phyloP scores from a whole-genome alignment of 2,329 filamentous ascomycete genomes.

The Grosmannia huntii region DNA sequence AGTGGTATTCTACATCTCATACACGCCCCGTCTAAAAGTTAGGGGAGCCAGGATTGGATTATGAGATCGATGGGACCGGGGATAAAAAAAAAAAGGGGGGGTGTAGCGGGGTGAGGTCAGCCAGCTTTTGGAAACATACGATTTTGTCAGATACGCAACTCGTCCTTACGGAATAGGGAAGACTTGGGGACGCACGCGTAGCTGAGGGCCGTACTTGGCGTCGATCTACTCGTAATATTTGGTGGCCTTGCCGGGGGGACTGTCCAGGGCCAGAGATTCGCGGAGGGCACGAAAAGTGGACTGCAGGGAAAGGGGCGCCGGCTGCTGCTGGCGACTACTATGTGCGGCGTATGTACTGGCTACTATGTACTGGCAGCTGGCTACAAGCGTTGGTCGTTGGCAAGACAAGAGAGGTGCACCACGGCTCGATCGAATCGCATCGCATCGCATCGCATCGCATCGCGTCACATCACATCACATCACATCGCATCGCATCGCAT shows the following conservation, averaged over 20 bases:
- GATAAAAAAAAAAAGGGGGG: not conserved
- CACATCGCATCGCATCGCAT: not conserved
- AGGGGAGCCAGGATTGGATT: too few relatives aligned
- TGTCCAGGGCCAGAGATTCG: not conserved
- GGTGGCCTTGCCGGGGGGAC: not conserved
- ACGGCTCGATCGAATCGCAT: not conserved
- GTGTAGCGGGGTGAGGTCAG: not conserved
- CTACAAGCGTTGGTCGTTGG: not conserved
- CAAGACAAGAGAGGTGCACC: not conserved
- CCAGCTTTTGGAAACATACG: conserved; percentile 5
- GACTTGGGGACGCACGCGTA: not conserved
- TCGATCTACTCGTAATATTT: not conserved
- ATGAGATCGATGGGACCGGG: too few relatives aligned
- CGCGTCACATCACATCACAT: not conserved
- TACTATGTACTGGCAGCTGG: too few relatives aligned
- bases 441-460: not conserved
- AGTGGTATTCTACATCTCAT: not conserved
- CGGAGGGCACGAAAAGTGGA: not conserved
- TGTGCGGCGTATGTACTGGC: not conserved
- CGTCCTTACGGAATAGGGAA: conserved; percentile 1
- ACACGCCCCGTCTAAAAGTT: not conserved
- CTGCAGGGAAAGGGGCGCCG: not conserved
- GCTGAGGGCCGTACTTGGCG: not conserved
- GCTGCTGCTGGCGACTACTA: not conserved
- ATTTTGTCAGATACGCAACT: conserved; percentile 1